Percentiles rank a stretch among this genome's conserved stretches.
These are phyloP conservation scores for Metschnikowia shivogae DNA, from an alignment of 805 yeast genomes.

Conservation along the genomic window DNA sequence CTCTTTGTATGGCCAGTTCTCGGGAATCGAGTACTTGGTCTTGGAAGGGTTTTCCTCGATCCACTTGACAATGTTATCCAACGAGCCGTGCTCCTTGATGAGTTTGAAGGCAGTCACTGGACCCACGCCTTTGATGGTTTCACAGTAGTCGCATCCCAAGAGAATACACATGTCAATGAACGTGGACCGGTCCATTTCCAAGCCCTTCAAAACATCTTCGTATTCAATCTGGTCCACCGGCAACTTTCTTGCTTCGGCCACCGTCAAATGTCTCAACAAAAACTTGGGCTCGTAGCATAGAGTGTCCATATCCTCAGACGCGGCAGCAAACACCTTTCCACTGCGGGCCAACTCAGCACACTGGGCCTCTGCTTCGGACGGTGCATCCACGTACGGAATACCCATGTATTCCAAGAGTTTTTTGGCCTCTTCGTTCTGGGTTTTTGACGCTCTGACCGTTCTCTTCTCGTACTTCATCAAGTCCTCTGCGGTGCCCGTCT, in stretches of 20 bases:
- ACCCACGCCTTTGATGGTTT: slow-evolving; percentile 91
- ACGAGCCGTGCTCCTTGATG: slow-evolving; percentile 75
- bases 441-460: slow-evolving; percentile 80
- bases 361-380: slow-evolving; percentile 98
- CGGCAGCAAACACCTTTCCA: slow-evolving; percentile 95
- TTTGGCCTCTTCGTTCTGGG: slow-evolving; percentile 94
- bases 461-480: slow-evolving; percentile 75
- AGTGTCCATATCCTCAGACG: slow-evolving; percentile 99
- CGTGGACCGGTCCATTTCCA: slow-evolving; percentile 66
- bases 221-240: slow-evolving; percentile 84
- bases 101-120: slow-evolving; percentile 91
- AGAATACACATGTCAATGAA: slow-evolving; percentile 90
- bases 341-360: slow-evolving; percentile 88
- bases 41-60: slow-evolving; percentile 52
- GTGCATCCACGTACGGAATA: slow-evolving; percentile 88
- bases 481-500: slow-evolving; percentile 76
- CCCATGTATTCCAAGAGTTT: slow-evolving; percentile 83
- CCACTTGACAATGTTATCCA: slow-evolving; percentile 71
- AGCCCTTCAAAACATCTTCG: slow-evolving; percentile 63
- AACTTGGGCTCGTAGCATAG: slow-evolving; percentile 85
- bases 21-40: slow-evolving; percentile 80
- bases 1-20: slow-evolving; percentile 88
- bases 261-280: slow-evolving; percentile 83
- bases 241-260: slow-evolving; percentile 88
- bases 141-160: slow-evolving; percentile 96